Conservation (phyloP, 2,329 filamentous ascomycete species). For the Fusarium tupiense region DNA sequence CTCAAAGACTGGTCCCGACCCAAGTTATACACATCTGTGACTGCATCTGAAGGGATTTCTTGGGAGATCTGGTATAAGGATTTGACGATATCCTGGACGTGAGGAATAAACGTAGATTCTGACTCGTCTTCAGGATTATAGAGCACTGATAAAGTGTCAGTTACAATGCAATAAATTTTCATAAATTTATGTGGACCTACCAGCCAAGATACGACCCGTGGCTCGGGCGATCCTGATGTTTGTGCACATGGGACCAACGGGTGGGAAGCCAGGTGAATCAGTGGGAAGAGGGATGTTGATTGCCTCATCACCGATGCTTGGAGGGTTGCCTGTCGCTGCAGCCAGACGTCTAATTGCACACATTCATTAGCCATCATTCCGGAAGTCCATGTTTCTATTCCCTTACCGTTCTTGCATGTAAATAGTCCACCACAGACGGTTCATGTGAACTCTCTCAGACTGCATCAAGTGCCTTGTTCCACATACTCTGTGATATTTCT, state of each 20-base stretch:
- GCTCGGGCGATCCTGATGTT: slow-evolving; percentile 43
- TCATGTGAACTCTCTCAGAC: slow-evolving; percentile 41
- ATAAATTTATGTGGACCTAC: background rate
- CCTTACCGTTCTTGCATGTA: slow-evolving; percentile 46
- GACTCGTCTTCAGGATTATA: slow-evolving; percentile 46
- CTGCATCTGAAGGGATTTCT: slow-evolving; percentile 40
- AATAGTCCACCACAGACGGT: slow-evolving; percentile 44
- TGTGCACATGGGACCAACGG: slow-evolving; percentile 42
- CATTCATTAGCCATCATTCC: background rate
- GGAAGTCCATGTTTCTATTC: fast-evolving
- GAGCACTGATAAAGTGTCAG: slow-evolving; percentile 27
- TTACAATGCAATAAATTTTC: fast-evolving
- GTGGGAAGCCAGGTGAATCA: slow-evolving; percentile 44
- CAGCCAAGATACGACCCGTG: slow-evolving; percentile 42
- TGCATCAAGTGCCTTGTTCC: slow-evolving; percentile 41
- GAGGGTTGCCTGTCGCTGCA: slow-evolving; percentile 41
- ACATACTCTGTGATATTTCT: slow-evolving; percentile 44
- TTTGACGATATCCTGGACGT: slow-evolving; percentile 46
- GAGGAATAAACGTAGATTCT: slow-evolving; percentile 45
- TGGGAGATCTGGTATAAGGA: slow-evolving; percentile 42
- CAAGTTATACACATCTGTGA: slow-evolving; percentile 37
- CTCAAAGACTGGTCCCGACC: slow-evolving; percentile 42
- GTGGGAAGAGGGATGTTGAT: slow-evolving; percentile 41
- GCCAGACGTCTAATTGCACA: slow-evolving; percentile 28
- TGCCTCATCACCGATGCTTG: slow-evolving; percentile 38